These are phyloP conservation scores for Cichorium intybus DNA, from an alignment of 140 eudicot genomes.

Conservation along the genomic window DNA sequence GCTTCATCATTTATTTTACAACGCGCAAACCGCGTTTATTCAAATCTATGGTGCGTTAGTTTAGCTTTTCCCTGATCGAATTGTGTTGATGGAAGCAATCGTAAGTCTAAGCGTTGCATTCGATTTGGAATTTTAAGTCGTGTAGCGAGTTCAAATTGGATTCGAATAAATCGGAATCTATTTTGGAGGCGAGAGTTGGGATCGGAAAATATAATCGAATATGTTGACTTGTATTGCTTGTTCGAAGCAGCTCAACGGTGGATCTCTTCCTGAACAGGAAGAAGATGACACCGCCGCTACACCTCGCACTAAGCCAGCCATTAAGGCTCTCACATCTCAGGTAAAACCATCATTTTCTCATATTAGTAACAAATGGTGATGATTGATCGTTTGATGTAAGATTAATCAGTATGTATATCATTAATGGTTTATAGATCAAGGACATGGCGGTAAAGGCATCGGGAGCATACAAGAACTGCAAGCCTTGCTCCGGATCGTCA, in stretches of 20 bases:
- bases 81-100: constrained; percentile 13
- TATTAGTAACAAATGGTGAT: neutral
- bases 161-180: constrained; percentile 15
- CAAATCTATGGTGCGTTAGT: constrained; percentile 17
- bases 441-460: constrained; percentile 96
- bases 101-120: neutral
- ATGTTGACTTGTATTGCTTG: constrained; percentile 93
- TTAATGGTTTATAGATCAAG: constrained; percentile 50
- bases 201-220: neutral
- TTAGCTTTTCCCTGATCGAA: constrained; percentile 10
- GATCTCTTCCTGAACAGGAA: constrained; percentile 62
- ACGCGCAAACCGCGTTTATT: constrained; percentile 25
- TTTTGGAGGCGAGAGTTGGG: constrained; percentile 16
- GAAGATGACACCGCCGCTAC: constrained; percentile 50
- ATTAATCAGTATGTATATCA: neutral
- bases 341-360: constrained; percentile 21
- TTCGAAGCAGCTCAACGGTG: constrained; percentile 62
- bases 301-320: constrained; percentile 63
- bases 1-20: constrained; percentile 9
- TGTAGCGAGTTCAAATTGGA: constrained; percentile 9
- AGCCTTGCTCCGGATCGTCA: constrained; percentile 75
- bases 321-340: constrained; percentile 79
- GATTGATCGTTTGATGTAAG: neutral
- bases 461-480: constrained; percentile 82
- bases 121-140: constrained; percentile 16